Percentiles rank a stretch among this genome's conserved stretches.
Evolutionary conservation across 1,139 yeast genomes (phyloP).

Genomic region (Nakaseomyces nivariensis): DNA sequence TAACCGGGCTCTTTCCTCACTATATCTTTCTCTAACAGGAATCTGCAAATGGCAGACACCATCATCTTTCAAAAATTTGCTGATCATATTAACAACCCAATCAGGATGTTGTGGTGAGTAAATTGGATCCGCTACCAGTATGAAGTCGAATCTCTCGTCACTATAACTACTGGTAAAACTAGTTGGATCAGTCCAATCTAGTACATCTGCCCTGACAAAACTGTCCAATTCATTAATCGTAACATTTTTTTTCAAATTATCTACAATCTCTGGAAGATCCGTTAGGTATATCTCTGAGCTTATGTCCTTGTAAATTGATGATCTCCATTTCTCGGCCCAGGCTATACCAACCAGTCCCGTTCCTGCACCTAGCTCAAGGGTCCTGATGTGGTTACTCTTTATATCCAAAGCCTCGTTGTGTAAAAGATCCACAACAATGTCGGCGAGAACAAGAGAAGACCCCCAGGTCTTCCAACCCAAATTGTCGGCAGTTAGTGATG

Average conservation of each 20-base stretch:
- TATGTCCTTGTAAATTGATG: conserved; percentile 12
- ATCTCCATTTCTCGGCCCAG: conserved; percentile 32
- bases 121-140: conserved; percentile 78
- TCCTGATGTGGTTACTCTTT: conserved; percentile 25
- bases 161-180: conserved; percentile 31
- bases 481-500: conserved; percentile 77
- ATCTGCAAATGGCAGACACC: conserved; percentile 57
- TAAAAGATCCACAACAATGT: conserved; percentile 29
- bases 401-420: not conserved
- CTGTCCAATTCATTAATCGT: conserved; percentile 37
- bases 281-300: conserved; percentile 53
- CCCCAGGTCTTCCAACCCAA: conserved; percentile 97
- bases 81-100: conserved; percentile 55
- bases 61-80: conserved; percentile 31
- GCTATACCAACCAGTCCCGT: conserved; percentile 84
- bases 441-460: conserved; percentile 63
- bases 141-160: conserved; percentile 38
- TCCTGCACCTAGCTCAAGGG: conserved; percentile 85
- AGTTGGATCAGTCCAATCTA: conserved; percentile 70
- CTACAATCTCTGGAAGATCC: conserved; percentile 68
- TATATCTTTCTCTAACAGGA: conserved; percentile 62
- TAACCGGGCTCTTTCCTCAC: conserved; percentile 48
- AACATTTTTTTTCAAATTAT: conserved; percentile 54
- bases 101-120: conserved; percentile 75
- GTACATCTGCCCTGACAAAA: conserved; percentile 35